Evolutionary conservation across 768 basidiomycete species (phyloP), one percentile per base, ranked within the genome.

Genomic region (Tylopilus vinaceipallidus): DNA sequence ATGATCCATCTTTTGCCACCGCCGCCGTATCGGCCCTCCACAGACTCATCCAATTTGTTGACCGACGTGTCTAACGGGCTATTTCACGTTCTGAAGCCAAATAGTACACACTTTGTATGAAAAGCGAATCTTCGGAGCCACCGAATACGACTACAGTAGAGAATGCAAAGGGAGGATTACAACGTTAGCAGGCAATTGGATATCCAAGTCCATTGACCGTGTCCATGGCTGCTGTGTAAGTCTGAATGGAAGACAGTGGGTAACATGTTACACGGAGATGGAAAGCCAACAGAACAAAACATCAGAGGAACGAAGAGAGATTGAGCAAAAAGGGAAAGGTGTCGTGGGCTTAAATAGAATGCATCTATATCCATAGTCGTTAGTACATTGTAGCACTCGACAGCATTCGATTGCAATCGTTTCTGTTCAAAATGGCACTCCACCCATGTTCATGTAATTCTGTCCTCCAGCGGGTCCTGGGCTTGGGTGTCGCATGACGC

Each of bases 401-500:
- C 39, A 35, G 34, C 38, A 34, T 52, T 22, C 11, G 36, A 22
- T 43, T 45, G n/a, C 26, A 14, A 52, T 54, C 55, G 60, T 50
- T 43, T 35, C 11, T 47, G 42, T 52, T 63, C 60, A 73, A 41
- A 59, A 64, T 3, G 58, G 67, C 30, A 67, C 60, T 10, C 70
- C 65, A 38, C 70, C 67, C 65, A 74, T 73, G 38, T 65, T 71
- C 69, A 77, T 74, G 58, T 75, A 78, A 20, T 68, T 72, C 53
- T 75, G 76, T 46, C 67, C 68, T 16, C 66, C 70, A 44, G 73
- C 62, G 11, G 82, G 83, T 13, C 73, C 78, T 13, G 88, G 86
- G 63, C 81, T 88, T 12, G 86, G 80, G 66, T 91, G 86, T 51
- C 89, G 80, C 87, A 91, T 84, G 48, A 91, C 86, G 55, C 86